phyloP scores from a whole-genome alignment of 192 early-diverging fungal genomes.

The Neocallimastix lanati region DNA sequence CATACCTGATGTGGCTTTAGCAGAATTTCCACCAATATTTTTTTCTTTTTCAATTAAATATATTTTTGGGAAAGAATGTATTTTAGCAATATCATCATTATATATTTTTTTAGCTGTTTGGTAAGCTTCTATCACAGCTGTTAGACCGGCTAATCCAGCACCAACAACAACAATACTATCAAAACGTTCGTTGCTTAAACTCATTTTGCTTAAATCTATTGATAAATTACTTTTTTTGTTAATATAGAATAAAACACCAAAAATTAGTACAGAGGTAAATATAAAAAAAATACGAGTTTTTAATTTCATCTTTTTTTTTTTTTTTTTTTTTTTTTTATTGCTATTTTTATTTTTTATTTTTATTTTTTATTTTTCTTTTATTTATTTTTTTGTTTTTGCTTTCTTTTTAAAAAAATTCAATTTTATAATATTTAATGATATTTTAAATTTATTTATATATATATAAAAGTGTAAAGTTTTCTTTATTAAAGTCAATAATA shows the following conservation, averaged over 20 bases:
- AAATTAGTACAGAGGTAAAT: neutral
- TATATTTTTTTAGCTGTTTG: neutral
- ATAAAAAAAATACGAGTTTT: neutral
- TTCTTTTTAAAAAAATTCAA: too few species aligned
- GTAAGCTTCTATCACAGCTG: neutral
- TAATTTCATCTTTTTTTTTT: neutral
- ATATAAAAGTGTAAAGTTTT: too few species aligned
- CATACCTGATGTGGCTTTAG: conserved; percentile 1
- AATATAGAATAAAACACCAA: neutral
- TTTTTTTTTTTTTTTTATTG: neutral
- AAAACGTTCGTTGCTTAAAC: neutral
- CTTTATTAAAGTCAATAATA: too few species aligned
- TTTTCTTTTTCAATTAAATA: conserved; percentile 1
- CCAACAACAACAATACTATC: conserved; percentile 1
- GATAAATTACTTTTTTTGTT: neutral
- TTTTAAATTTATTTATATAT: too few species aligned
- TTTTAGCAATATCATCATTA: neutral
- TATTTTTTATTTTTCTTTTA: too few species aligned
- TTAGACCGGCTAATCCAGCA: neutral
- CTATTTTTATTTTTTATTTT: too few species aligned
- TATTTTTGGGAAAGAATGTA: neutral
- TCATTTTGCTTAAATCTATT: neutral
- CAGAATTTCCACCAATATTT: conserved; percentile 4
- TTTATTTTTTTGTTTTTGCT: too few species aligned
- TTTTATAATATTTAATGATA: too few species aligned